Evolutionary conservation across 2,329 filamentous ascomycete genomes (phyloP).

Genomic region (Decorospora gaudefroyi): DNA sequence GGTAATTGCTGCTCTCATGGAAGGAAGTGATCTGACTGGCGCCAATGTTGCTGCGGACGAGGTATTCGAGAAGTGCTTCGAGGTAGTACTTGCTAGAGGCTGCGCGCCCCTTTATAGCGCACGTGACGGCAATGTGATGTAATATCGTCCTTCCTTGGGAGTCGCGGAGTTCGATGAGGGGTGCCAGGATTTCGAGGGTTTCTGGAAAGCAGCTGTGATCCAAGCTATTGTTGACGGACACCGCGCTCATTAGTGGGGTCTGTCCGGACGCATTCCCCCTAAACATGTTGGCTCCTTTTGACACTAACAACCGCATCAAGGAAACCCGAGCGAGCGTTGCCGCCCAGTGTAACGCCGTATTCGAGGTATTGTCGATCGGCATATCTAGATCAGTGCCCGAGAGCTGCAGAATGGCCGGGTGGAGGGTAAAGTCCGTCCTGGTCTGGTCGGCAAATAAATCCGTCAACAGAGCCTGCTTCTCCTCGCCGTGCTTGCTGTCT

Average conservation of each 20-base stretch:
- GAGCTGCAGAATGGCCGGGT: constrained; percentile 76
- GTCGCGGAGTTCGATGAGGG: constrained; percentile 89
- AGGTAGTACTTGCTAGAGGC: constrained; percentile 94
- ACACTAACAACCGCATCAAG: constrained; percentile 78
- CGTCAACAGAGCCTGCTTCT: constrained; percentile 82
- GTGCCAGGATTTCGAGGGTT: constrained; percentile 82
- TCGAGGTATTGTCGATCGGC: constrained; percentile 84
- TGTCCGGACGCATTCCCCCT: constrained; percentile 88
- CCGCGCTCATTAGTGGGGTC: constrained; percentile 90
- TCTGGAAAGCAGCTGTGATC: constrained; percentile 90
- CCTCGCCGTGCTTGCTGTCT: constrained; percentile 67
- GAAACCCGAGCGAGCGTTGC: constrained; percentile 87
- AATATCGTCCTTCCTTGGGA: constrained; percentile 87
- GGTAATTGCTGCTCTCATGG: constrained; percentile 59
- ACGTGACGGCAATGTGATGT: constrained; percentile 95
- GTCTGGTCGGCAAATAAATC: constrained; percentile 63
- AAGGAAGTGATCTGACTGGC: constrained; percentile 41
- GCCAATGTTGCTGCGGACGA: constrained; percentile 71
- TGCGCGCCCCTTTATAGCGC: constrained; percentile 89
- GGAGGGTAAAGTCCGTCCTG: constrained; percentile 70
- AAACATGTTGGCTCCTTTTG: constrained; percentile 82
- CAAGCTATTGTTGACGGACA: constrained; percentile 90
- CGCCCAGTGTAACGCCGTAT: constrained; percentile 95
- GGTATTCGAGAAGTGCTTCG: constrained; percentile 90
- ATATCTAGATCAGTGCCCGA: constrained; percentile 83